These are phyloP conservation scores for Chlorella sp. DNA, from an alignment of 139 green algal genomes.

Conservation along the genomic window DNA sequence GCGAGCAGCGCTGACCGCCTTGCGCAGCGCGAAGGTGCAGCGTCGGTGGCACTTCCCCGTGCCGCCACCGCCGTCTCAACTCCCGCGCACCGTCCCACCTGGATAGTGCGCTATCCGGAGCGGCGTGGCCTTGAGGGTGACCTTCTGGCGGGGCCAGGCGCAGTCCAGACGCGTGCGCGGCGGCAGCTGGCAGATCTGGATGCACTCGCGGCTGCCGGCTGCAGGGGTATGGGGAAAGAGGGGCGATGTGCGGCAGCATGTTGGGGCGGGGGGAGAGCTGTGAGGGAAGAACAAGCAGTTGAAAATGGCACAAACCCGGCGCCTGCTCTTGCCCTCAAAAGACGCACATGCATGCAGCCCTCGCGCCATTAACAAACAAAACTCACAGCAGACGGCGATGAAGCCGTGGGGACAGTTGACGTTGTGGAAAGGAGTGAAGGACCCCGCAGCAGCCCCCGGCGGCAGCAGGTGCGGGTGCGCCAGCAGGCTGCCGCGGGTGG, in stretches of 20 bases:
- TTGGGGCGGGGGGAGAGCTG: too few species aligned
- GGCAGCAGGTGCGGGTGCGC: constrained; percentile 55
- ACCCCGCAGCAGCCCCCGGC: constrained; percentile 35
- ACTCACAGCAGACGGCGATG: constrained; percentile 50
- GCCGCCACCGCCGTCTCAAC: too few species aligned
- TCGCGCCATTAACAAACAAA: too few species aligned
- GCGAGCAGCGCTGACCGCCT: too few species aligned
- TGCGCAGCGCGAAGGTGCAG: too few species aligned
- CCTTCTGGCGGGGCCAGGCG: constrained; percentile 67
- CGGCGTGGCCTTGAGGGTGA: constrained; percentile 64
- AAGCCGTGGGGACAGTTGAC: constrained; percentile 82
- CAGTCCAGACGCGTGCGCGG: constrained; percentile 68
- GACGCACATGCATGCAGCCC: too few species aligned
- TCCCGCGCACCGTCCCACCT: too few species aligned
- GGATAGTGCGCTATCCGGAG: constrained; percentile 54
- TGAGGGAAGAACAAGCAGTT: too few species aligned
- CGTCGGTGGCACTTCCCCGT: too few species aligned
- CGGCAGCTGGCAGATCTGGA: constrained; percentile 83
- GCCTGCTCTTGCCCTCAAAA: too few species aligned
- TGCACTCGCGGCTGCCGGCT: constrained; percentile 11
- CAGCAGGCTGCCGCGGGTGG: constrained; percentile 55
- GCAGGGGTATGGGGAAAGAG: not conserved
- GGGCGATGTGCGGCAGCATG: too few species aligned
- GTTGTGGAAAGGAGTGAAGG: constrained; percentile 91
- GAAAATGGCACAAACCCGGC: too few species aligned